Evolutionary conservation across 2,329 filamentous ascomycete species (phyloP), one percentile per base, ranked within the genome.

Genomic region (Tympanopsis confertula): DNA sequence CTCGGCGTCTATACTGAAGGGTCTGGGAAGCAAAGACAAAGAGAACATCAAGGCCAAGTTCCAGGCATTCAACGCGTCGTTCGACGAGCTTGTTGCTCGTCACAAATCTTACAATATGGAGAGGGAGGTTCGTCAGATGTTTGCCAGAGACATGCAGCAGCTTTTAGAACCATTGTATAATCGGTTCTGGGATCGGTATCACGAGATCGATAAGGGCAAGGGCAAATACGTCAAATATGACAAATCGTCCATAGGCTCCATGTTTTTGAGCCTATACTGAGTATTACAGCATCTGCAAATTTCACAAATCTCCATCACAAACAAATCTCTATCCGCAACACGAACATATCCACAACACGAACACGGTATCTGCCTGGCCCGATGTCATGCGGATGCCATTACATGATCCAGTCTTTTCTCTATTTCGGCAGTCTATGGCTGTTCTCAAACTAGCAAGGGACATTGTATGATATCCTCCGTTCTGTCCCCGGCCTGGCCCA

Each of bases 181-280:
- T 44, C 74, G 91, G 35, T 98, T 98, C 62, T 96, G 86, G 78
- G 91, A 96, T 60, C 75, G 89, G 19, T 98, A 98, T 56, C 88
- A 95, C 56, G 91, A 96, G 61, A 79, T 96, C 45, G 89, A 96
- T 62, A 95, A 94, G 66, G 91, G 91, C 42, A 93, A 88, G 62
- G 89, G 89, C 48, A 98, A 98, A 61, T 94, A 96, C 59, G 87
- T 94, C 56, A 95, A 94, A 65, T 96, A 94, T 56, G 88, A 95
- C 64, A 95, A 95, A 66, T 69, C 69, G 29, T 74, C 78, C 35
- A 80, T 98, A 50, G 76, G 82, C 35, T 74, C 74, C 17, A 68
- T 81, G 7, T 79, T 79, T 49, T 50, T 65, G 38, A 71, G 66
- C 38, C 56, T 78, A 19, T 68, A 66, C 44, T 68, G 30, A 14